Evolutionary conservation across 805 yeast genomes (phyloP).

Genomic region (Clavispora santaluciae): DNA sequence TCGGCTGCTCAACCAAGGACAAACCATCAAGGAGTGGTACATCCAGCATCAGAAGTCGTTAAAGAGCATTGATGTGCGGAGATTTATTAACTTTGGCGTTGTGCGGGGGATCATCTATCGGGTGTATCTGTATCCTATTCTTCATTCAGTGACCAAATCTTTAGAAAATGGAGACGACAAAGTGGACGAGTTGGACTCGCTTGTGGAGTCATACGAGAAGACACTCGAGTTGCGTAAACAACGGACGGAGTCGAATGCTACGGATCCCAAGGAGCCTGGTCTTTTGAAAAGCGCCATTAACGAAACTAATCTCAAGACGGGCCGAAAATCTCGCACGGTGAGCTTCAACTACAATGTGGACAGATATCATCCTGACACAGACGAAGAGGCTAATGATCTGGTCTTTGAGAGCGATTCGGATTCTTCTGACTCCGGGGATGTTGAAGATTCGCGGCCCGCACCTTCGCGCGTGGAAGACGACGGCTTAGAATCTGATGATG

Average conservation of each 20-base stretch:
- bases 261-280: slow-evolving; percentile 4
- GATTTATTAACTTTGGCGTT: slow-evolving; percentile 84
- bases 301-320: slow-evolving; percentile 17
- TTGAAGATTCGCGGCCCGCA: neutral
- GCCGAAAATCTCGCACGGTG: slow-evolving; percentile 24
- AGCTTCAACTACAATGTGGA: slow-evolving; percentile 28
- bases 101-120: slow-evolving; percentile 77
- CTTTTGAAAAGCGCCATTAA: slow-evolving; percentile 12
- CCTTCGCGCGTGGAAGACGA: neutral
- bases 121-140: slow-evolving; percentile 70
- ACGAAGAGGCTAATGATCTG: slow-evolving; percentile 6
- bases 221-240: slow-evolving; percentile 2
- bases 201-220: slow-evolving; percentile 9
- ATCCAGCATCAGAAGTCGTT: slow-evolving; percentile 55
- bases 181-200: slow-evolving; percentile 8
- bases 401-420: slow-evolving; percentile 15
- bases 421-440: neutral
- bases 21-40: slow-evolving; percentile 78
- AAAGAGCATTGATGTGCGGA: slow-evolving; percentile 68
- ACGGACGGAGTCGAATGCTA: neutral
- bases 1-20: slow-evolving; percentile 73
- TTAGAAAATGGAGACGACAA: slow-evolving; percentile 22
- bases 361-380: neutral
- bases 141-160: slow-evolving; percentile 35
- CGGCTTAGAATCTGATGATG: slow-evolving; percentile 3